A percentile compares a stretch with the other conserved stretches of the same genome.
These are phyloP conservation scores for Spizellomyces punctatus DNA, from an alignment of 192 early-diverging fungal species.

Conservation along the genomic window DNA sequence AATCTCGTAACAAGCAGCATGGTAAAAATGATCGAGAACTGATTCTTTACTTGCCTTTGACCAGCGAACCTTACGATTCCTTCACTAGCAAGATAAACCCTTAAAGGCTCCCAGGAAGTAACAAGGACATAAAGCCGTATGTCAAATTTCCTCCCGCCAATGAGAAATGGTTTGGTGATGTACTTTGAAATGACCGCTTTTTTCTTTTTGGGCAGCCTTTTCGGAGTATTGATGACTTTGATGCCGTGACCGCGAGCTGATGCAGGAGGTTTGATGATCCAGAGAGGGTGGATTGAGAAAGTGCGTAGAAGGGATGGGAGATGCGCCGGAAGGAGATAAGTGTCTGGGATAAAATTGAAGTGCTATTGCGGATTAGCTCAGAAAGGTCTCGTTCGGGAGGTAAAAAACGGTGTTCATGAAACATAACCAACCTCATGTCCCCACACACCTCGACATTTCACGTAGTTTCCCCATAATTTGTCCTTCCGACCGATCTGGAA, in stretches of 20 bases:
- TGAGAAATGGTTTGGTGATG: conserved; percentile 46
- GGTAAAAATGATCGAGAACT: neutral
- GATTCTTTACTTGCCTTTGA: conserved; percentile 31
- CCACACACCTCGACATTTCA: neutral
- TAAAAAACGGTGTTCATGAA: neutral
- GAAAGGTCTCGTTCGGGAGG: neutral
- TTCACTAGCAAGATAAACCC: conserved; percentile 41
- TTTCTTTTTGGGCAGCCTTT: conserved; percentile 42
- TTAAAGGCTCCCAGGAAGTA: conserved; percentile 49
- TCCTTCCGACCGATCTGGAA: conserved; percentile 57
- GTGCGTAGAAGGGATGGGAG: conserved; percentile 28
- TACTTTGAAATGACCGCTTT: conserved; percentile 42
- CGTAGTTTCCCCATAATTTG: conserved; percentile 31
- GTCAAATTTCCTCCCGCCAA: conserved; percentile 50
- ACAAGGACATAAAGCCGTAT: conserved; percentile 49
- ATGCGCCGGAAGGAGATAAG: conserved; percentile 41
- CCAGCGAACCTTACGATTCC: conserved; percentile 48
- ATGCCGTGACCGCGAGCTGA: conserved; percentile 53
- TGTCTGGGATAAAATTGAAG: conserved; percentile 49
- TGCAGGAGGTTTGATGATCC: conserved; percentile 59
- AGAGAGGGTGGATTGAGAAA: conserved; percentile 35
- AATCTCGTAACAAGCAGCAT: neutral
- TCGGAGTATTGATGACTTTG: conserved; percentile 29
- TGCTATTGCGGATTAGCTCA: neutral
- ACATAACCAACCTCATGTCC: neutral